Evolutionary conservation across 2,329 filamentous ascomycete species (phyloP), one percentile per base, ranked within the genome.

Genomic region (Colletotrichum sp.): DNA sequence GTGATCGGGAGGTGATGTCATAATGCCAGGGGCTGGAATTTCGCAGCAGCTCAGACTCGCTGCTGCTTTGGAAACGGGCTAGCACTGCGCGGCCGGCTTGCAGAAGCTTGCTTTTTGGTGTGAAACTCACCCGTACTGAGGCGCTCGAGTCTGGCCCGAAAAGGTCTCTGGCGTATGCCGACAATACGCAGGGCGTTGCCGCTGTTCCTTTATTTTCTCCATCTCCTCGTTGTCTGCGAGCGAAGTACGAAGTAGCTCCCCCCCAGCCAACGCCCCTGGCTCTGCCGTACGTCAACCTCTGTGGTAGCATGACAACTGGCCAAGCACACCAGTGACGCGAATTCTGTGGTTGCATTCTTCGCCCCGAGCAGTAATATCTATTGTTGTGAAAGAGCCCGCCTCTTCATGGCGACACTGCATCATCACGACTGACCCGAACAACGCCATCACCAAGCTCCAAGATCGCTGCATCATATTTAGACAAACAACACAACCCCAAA

Each of bases 271-370:
- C 38, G n/a, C 21, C 43, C 58, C 24, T 51, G 31, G 51, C 58
- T 33, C 38, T 34, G 47, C 57, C 29, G 62, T 70, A 71, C 68
- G 62, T 72, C 68, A 63, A 74, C 38, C 33, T 67, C 29, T n/a
- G 43, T 51, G n/a, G 43, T 51, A 51, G 24, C 31, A 36, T 67
- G 72, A 72, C 33, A 58, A 63, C 47, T 13, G 38, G 72, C 68
- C 72, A 74, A 74, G 72, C 21, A 38, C 31, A 43, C 38, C 11
- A 58, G 72, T 74, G 72, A 74, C 72, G 72, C 72, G 72, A 74
- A 69, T 38, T 16, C 27, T 31, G 47, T 11, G 36, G 9, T 57
- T 29, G 43, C 27, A 13, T 34, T 57, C n/a, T 58, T 59, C 54
- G 34, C 62, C 21, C 68, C 29, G 62, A 64, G 34, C 33, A 36